Percentiles rank a stretch among this genome's conserved stretches.
These are phyloP conservation scores for Thraustochytrium striatum DNA, from an alignment of 352 stramenopile species.

Conservation along the genomic window DNA sequence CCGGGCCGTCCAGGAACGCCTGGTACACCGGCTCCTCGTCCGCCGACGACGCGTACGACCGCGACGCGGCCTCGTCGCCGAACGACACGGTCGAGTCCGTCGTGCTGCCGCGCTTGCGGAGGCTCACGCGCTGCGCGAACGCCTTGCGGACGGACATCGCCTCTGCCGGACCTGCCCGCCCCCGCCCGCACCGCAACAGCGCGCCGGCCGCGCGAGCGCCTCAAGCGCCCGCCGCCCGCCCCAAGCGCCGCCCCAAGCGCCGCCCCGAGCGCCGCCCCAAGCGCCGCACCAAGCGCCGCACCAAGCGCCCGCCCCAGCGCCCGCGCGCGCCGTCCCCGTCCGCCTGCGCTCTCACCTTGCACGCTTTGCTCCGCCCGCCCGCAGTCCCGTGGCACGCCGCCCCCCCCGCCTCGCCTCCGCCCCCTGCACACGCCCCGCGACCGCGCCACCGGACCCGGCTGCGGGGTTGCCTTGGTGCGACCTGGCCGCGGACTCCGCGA, in stretches of 20 bases:
- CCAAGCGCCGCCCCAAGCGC: too few species aligned
- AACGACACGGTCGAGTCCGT: neutral
- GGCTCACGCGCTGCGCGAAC: neutral
- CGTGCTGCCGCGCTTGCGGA: neutral
- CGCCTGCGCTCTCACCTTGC: neutral
- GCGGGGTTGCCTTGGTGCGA: too few species aligned
- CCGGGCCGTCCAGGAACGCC: slow-evolving; percentile 19
- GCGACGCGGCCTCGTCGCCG: neutral
- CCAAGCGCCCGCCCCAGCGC: too few species aligned
- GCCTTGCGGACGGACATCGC: neutral
- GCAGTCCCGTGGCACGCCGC: too few species aligned
- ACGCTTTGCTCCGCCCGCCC: neutral
- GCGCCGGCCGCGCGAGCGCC: too few species aligned
- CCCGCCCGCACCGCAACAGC: neutral
- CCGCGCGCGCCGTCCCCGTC: too few species aligned
- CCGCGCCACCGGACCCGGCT: too few species aligned
- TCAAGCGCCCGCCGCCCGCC: neutral
- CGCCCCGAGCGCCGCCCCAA: too few species aligned
- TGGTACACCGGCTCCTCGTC: neutral
- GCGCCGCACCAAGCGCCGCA: too few species aligned
- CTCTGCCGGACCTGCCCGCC: neutral
- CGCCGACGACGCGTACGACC: neutral
- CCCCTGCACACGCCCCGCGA: too few species aligned
- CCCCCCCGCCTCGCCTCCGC: too few species aligned
- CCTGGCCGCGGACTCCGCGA: too few species aligned